phyloP scores from a whole-genome alignment of 2,329 filamentous ascomycete genomes.

The Fusarium graminum region DNA sequence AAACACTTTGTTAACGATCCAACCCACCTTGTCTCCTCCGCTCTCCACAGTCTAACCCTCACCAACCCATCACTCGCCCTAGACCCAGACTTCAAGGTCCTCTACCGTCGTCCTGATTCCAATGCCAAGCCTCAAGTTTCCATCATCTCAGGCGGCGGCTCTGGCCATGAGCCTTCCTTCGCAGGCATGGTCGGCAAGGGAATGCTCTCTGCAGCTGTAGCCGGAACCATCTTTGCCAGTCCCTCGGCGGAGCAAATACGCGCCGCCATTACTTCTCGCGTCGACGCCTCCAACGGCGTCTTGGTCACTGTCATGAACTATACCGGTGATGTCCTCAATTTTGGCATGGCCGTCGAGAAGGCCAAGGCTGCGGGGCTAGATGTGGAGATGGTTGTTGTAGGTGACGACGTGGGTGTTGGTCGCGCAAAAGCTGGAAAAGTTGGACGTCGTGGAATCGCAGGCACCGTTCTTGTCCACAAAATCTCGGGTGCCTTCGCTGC shows the following conservation, averaged over 20 bases:
- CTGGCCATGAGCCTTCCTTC: conserved; percentile 91
- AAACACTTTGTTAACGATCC: conserved; percentile 95
- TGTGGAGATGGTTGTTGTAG: conserved; percentile 91
- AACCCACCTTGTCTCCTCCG: conserved; percentile 79
- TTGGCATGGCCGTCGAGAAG: conserved; percentile 94
- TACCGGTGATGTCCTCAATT: conserved; percentile 90
- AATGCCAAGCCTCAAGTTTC: conserved; percentile 74
- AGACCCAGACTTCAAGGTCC: conserved; percentile 83
- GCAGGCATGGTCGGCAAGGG: conserved; percentile 86
- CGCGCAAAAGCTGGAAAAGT: conserved; percentile 88
- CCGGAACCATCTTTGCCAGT: conserved; percentile 88
- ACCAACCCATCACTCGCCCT: conserved; percentile 88
- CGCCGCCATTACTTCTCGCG: conserved; percentile 77
- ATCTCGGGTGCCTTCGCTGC: conserved; percentile 87
- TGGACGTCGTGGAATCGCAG: conserved; percentile 88
- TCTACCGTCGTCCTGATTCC: conserved; percentile 75
- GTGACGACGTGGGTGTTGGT: conserved; percentile 92
- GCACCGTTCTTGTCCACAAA: conserved; percentile 92
- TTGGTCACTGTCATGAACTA: conserved; percentile 97
- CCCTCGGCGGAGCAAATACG: conserved; percentile 87
- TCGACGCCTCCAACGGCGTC: conserved; percentile 79
- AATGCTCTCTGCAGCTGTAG: conserved; percentile 83
- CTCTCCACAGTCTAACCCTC: conserved; percentile 81
- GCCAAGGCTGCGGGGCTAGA: conserved; percentile 81
- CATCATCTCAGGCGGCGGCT: conserved; percentile 88